phyloP scores from a whole-genome alignment of 768 basidiomycete genomes.

The Mycena latifolia region DNA sequence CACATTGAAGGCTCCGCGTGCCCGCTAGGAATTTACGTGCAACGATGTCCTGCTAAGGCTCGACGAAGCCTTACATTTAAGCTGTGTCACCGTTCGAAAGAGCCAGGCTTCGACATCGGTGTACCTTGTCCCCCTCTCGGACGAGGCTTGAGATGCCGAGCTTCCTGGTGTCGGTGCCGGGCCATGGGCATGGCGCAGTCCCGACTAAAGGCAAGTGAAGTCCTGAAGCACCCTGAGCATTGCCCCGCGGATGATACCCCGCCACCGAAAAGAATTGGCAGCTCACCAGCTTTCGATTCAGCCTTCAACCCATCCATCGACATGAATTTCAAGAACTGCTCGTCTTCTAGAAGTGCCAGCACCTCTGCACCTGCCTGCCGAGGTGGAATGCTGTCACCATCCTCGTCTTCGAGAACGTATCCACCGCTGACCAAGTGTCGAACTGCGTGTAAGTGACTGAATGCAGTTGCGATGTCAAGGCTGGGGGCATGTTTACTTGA shows the following conservation, averaged over 20 bases:
- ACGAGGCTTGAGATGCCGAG: background rate
- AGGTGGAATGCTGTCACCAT: background rate
- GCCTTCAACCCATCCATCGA: too few relatives aligned
- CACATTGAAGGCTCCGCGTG: too few relatives aligned
- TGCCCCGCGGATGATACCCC: too few relatives aligned
- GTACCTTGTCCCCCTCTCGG: background rate
- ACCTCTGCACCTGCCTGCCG: background rate
- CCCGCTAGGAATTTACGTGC: too few relatives aligned
- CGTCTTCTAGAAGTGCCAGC: slow-evolving; percentile 3
- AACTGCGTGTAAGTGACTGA: slow-evolving; percentile 35
- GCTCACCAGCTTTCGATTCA: too few relatives aligned
- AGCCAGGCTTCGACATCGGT: slow-evolving; percentile 1
- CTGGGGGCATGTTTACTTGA: slow-evolving; percentile 47
- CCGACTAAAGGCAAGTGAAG: too few relatives aligned
- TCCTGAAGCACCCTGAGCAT: too few relatives aligned
- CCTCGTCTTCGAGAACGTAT: slow-evolving; percentile 1
- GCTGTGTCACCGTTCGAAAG: slow-evolving; percentile 1
- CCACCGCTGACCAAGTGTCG: slow-evolving; percentile 40
- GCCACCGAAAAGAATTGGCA: too few relatives aligned
- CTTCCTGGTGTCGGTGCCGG: too few relatives aligned
- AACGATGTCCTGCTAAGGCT: too few relatives aligned
- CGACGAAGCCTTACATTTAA: too few relatives aligned
- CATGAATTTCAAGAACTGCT: background rate
- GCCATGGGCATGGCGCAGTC: too few relatives aligned
- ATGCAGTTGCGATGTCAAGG: slow-evolving; percentile 35